Percentiles rank a stretch among this genome's conserved stretches.
Conservation (phyloP, 441 rosid genomes). For the Pelargonium myrrhifolium region DNA sequence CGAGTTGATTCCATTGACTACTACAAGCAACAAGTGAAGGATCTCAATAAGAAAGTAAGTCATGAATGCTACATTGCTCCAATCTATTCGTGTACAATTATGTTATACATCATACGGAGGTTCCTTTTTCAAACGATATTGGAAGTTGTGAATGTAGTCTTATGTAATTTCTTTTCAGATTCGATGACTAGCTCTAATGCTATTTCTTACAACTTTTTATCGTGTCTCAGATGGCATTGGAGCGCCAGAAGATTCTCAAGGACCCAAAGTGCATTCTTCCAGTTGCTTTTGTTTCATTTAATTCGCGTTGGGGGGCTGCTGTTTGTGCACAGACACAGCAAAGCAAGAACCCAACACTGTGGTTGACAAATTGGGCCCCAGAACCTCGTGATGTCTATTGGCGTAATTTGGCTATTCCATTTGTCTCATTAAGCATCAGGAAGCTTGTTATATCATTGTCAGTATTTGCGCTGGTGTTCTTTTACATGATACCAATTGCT, state of each 20-base stretch:
- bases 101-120: not conserved
- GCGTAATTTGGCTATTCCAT: conserved; percentile 82
- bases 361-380: conserved; percentile 96
- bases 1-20: conserved; percentile 79
- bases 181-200: conserved; percentile 14
- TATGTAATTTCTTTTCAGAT: conserved; percentile 10
- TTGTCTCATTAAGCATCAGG: conserved; percentile 60
- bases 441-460: conserved; percentile 64
- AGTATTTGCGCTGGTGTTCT: conserved; percentile 83
- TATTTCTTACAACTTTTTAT: conserved; percentile 11
- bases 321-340: conserved; percentile 97
- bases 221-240: conserved; percentile 59
- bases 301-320: conserved; percentile 93
- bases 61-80: conserved; percentile 3
- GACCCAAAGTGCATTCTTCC: conserved; percentile 81
- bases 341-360: conserved; percentile 70
- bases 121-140: not conserved
- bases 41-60: conserved; percentile 58
- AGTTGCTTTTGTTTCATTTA: conserved; percentile 91
- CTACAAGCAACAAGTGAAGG: conserved; percentile 58
- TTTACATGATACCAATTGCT: conserved; percentile 89
- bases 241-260: conserved; percentile 46
- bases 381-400: conserved; percentile 95
- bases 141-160: not conserved
- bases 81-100: not conserved